These are phyloP conservation scores for Penicillium cosmopolitanum DNA, from an alignment of 495 filamentous ascomycete species.

Conservation along the genomic window DNA sequence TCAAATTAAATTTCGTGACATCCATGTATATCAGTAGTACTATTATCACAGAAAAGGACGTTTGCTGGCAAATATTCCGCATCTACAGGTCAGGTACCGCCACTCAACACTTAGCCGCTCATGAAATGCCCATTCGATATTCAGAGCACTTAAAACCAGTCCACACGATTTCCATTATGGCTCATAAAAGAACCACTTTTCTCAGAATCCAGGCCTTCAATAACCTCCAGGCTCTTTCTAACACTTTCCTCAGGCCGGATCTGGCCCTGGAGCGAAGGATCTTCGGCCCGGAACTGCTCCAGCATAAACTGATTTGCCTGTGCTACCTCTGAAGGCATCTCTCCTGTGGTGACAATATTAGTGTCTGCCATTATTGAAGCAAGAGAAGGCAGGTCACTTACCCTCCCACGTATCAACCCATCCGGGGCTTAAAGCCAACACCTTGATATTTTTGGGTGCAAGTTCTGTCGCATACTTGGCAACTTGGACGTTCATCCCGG, in stretches of 20 bases:
- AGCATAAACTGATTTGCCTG: constrained; percentile 21
- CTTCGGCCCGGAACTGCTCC: constrained; percentile 19
- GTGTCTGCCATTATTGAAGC: neutral
- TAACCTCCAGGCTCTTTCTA: constrained; percentile 23
- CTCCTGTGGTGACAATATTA: constrained; percentile 18
- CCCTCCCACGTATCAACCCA: constrained; percentile 34
- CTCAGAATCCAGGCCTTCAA: constrained; percentile 20
- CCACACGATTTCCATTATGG: constrained; percentile 24
- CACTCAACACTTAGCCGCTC: too few relatives aligned
- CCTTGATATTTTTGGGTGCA: constrained; percentile 34
- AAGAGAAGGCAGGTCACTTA: constrained; percentile 16
- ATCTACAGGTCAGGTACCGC: too few relatives aligned
- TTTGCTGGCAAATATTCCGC: too few relatives aligned
- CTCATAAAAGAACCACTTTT: constrained; percentile 25
- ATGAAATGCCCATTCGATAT: neutral
- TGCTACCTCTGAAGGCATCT: constrained; percentile 16
- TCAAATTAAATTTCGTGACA: too few relatives aligned
- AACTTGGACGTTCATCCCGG: constrained; percentile 45
- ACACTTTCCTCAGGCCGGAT: constrained; percentile 29
- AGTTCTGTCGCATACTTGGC: constrained; percentile 44
- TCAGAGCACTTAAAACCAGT: constrained; percentile 7
- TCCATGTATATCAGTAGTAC: too few relatives aligned
- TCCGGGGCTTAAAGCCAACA: constrained; percentile 38
- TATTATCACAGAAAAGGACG: too few relatives aligned
- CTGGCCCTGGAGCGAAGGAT: constrained; percentile 22